Conservation (phyloP, 169 alveolate species). For the Theileria equi region DNA sequence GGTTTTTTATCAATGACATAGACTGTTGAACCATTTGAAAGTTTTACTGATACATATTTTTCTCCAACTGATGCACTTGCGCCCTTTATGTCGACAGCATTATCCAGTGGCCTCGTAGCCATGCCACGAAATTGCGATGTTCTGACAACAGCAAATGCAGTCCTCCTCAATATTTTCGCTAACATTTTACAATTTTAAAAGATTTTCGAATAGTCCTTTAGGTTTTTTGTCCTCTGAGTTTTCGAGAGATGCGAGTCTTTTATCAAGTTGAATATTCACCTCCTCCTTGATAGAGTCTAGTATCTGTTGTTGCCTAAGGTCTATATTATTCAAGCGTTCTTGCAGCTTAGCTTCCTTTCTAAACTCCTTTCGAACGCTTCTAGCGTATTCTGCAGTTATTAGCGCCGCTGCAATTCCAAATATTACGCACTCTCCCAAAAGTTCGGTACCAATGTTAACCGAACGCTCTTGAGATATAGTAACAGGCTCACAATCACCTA, state of each 20-base stretch:
- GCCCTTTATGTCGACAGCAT: constrained; percentile 4
- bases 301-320: constrained; percentile 50
- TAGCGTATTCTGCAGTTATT: constrained; percentile 70
- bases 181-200: not conserved
- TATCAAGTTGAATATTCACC: constrained; percentile 60
- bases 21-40: constrained; percentile 6
- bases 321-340: constrained; percentile 58
- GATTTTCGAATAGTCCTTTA: constrained; percentile 5
- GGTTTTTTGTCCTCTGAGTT: not conserved
- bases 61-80: constrained; percentile 15
- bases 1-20: constrained; percentile 13
- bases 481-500: constrained; percentile 51
- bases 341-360: constrained; percentile 67
- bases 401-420: constrained; percentile 69
- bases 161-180: not conserved
- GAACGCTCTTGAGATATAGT: constrained; percentile 68
- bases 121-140: not conserved
- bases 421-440: constrained; percentile 69
- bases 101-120: not conserved
- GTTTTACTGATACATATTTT: not conserved
- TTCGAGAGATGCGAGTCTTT: constrained; percentile 10
- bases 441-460: constrained; percentile 75
- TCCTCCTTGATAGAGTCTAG: constrained; percentile 60
- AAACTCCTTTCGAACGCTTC: constrained; percentile 69
- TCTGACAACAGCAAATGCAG: not conserved